These are phyloP conservation scores for Blastobotrys illinoisensis DNA, from an alignment of 1,139 yeast genomes.

Conservation along the genomic window DNA sequence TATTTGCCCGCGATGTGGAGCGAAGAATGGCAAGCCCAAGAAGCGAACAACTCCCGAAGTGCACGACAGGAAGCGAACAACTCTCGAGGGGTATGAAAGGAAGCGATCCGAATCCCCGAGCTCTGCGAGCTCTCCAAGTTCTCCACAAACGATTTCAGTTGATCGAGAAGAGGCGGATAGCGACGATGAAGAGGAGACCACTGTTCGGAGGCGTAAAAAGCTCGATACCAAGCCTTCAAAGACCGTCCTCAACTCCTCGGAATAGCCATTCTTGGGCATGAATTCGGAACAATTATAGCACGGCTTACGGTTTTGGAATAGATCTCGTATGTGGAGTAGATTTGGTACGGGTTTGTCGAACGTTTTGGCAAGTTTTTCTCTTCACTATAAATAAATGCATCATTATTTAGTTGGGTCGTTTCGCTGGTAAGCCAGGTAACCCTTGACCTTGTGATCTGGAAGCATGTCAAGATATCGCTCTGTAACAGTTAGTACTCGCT, in stretches of 20 bases:
- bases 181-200: slow-evolving; percentile 9
- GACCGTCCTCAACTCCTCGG: neutral
- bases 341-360: too few species aligned
- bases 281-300: too few species aligned
- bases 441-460: slow-evolving; percentile 61
- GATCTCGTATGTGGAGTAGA: too few species aligned
- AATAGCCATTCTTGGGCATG: neutral
- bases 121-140: neutral
- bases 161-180: neutral
- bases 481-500: slow-evolving; percentile 5
- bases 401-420: slow-evolving; percentile 72
- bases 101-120: neutral
- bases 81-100: too few species aligned
- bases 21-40: slow-evolving; percentile 40
- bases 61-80: neutral
- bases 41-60: slow-evolving; percentile 1
- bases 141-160: neutral
- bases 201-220: neutral
- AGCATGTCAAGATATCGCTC: slow-evolving; percentile 72
- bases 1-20: slow-evolving; percentile 70
- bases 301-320: too few species aligned
- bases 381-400: neutral
- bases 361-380: slow-evolving; percentile 3
- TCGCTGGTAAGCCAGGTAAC: slow-evolving; percentile 77
- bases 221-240: neutral